phyloP scores from a whole-genome alignment of 2,329 filamentous ascomycete species.

The Colletotrichum endophyticum region DNA sequence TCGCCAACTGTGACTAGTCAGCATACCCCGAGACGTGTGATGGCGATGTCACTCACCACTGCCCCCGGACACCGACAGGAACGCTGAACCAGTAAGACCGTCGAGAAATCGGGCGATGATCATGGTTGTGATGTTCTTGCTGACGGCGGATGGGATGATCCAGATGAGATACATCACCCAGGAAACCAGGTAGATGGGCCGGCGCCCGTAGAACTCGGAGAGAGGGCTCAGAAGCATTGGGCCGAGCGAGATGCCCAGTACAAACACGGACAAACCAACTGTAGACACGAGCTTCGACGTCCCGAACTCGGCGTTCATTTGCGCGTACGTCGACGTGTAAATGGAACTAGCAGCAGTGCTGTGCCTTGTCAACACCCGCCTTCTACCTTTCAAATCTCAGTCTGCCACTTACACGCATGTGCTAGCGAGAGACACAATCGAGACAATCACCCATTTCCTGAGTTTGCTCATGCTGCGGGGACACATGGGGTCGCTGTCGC shows the following conservation, averaged over 20 bases:
- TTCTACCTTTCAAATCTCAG: background rate
- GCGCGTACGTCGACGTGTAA: conserved; percentile 82
- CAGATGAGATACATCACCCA: conserved; percentile 80
- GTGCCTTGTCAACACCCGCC: conserved; percentile 8
- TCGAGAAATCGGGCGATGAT: conserved; percentile 79
- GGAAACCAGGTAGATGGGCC: conserved; percentile 79
- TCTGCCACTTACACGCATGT: conserved; percentile 81
- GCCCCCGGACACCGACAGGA: conserved; percentile 78
- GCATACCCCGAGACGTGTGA: background rate
- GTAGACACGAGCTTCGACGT: conserved; percentile 76
- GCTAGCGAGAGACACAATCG: conserved; percentile 75
- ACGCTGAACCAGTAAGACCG: conserved; percentile 72
- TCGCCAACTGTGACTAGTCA: conserved; percentile 72
- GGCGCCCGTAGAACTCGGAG: conserved; percentile 81
- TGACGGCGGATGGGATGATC: conserved; percentile 81
- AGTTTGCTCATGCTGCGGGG: conserved; percentile 70
- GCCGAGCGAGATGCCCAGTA: conserved; percentile 73
- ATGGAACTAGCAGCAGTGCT: conserved; percentile 88
- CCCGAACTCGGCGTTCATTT: conserved; percentile 78
- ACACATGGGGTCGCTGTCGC: conserved; percentile 73
- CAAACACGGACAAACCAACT: conserved; percentile 81
- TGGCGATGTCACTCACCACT: background rate
- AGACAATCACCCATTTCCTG: conserved; percentile 81
- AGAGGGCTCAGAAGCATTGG: conserved; percentile 68
- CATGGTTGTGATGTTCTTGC: conserved; percentile 82